Base-by-base conservation (phyloP, 208 protist species). In the Strigomonas culicis region DNA sequence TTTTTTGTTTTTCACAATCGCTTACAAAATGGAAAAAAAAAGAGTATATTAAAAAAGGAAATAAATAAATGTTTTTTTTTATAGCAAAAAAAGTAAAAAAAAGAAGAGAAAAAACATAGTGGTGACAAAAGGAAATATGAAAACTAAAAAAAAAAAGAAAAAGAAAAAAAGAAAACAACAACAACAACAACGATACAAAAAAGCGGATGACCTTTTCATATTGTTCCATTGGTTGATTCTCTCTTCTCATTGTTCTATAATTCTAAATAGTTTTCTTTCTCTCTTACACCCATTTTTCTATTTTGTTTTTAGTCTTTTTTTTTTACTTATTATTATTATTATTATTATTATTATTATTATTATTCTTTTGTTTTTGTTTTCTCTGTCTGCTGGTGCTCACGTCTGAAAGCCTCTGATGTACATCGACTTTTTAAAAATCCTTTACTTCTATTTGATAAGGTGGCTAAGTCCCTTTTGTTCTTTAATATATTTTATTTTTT, bases 11-110 rank as follows among this genome's bases (percentile, higher is more conserved):
- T 4, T 32, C 27, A 47, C 2, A 59, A 56, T 8, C 21, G 51
- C 21, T 46, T 49, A 62, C 0, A 31, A 51, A 72, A 24, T 47
- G 59, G 51, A 67, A 63, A 56, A 68, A 64, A 58, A 55, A 60
- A 52, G 30, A 24, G 2, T 41, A 8, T 31, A 66, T 43, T 8
- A 30, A 53, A 72, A 34, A 19, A 28, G 8, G 61, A 59, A 32
- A 59, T 15, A 72, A 53, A 27, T 51, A 27, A 64, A 60, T 64
- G 15, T 59, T 10, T 44, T n/a, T 22, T 44, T 22, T 41, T 34
- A 21, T 30, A 7, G 15, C 30, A 17, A 13, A 13, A 41, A 41
- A 41, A 41, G 36, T 41, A 13, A 41, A 21, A 44, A 24, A 19
- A 66, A 47, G 55, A 34, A 59, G 19, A 51, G 36, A 52, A n/a